Base-by-base conservation (phyloP, 192 early-diverging fungal genomes). In the Jimgerdemannia flammicorona region DNA sequence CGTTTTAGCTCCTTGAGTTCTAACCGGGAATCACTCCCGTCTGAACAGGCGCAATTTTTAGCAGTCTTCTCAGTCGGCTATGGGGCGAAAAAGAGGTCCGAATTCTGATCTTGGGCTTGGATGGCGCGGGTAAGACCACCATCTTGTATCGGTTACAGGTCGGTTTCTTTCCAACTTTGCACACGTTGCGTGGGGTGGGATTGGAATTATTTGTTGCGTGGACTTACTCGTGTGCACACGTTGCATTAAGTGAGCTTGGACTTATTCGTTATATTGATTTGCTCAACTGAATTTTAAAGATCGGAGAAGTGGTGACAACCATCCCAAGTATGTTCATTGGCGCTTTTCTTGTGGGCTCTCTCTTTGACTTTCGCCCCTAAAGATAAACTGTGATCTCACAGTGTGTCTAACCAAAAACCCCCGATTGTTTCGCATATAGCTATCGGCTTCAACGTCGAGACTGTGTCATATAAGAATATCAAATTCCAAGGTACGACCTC, bases 121-220 rank as follows among this genome's bases (percentile, higher is more conserved):
- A 98, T 84, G 95, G 94, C 8, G 97, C 97, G 40, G 96, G 98
- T 71, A 99, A 99, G 83, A 99, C 96, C 3, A 98, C 97, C 64
- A 98, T 98, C 81, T 87, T 97, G 74, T 98, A 98, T 80, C 91
- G 96, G 79, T 85, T 99, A 73, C 94, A 96, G 83, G 92, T 94
- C 92, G 75, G 86, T 86, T 14, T 85, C 89, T 66, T 1, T 85
- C 85, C 8, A 91, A 86, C 0, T 89, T 29, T 29, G 29, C 29
- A 29, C 29, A 29, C 29, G 29, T 29, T 29, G 29, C 29, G 29
- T 29, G 29, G 29, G 29, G 29, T 29, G 29, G 29, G 29, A 29
- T 91, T 59, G 7, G 29, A n/a, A 7, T 1, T 17, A 43, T 18
- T 4, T 71, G 40, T 10, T 6, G 42, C 49, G 44, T 4, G 3